Percentiles rank a stretch among this genome's conserved stretches.
Evolutionary conservation across 257 asterid species (phyloP).

Genomic region (Ilex aquifolium): DNA sequence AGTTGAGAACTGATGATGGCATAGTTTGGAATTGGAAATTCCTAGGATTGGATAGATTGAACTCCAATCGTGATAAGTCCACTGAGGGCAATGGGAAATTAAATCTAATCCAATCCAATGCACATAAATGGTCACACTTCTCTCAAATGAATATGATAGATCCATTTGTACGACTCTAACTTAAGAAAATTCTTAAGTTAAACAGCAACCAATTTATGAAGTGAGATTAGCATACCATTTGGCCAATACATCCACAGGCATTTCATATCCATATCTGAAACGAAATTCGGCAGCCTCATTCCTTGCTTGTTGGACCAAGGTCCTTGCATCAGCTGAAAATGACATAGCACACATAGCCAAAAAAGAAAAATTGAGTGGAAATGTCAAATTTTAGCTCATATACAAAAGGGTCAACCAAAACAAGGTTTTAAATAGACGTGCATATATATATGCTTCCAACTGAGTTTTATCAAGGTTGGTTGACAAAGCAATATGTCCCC

Average conservation of each 20-base stretch:
- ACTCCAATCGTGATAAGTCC: neutral
- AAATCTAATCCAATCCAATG: no score
- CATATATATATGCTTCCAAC: neutral
- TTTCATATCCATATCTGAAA: slow-evolving; percentile 84
- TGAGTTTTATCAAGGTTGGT: no score
- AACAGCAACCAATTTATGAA: neutral
- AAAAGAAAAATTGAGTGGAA: neutral
- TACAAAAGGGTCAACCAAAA: no score
- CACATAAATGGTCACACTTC: no score
- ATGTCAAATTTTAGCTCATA: neutral
- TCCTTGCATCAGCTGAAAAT: slow-evolving; percentile 85
- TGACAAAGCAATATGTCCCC: no score
- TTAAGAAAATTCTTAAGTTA: neutral
- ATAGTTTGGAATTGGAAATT: neutral
- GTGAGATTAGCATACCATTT: slow-evolving; percentile 50
- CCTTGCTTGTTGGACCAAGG: slow-evolving; percentile 96
- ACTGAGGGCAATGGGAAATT: no score
- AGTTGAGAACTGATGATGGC: no score
- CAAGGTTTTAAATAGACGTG: neutral
- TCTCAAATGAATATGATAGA: no score
- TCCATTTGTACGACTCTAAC: neutral
- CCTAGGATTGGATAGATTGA: neutral
- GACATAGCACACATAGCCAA: neutral
- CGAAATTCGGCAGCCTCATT: slow-evolving; percentile 97
- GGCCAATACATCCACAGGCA: slow-evolving; percentile 88